Evolutionary conservation across 805 yeast species (phyloP).

Genomic region (Wickerhamiella occidentalis): DNA sequence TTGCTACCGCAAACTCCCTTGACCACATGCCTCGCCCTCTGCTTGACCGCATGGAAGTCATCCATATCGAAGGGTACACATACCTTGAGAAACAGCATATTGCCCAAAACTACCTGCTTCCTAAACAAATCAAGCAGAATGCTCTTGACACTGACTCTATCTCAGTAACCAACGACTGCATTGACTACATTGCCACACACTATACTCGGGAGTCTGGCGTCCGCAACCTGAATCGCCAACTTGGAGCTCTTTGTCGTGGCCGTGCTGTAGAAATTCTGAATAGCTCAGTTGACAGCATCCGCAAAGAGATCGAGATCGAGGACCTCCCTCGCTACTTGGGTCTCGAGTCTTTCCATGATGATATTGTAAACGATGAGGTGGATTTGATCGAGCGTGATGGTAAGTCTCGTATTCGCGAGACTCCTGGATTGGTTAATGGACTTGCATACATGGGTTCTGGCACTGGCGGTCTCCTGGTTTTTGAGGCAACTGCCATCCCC

Average conservation of each 20-base stretch:
- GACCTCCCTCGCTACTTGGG: conserved; percentile 65
- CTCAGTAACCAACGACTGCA: conserved; percentile 38
- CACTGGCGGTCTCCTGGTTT: conserved; percentile 65
- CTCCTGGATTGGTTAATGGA: conserved; percentile 73
- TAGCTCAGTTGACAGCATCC: neutral
- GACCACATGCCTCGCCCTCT: conserved; percentile 62
- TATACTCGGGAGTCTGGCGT: conserved; percentile 85
- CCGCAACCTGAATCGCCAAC: conserved; percentile 58
- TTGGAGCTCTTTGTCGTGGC: conserved; percentile 67
- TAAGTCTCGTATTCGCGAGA: conserved; percentile 30
- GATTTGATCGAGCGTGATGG: conserved; percentile 30
- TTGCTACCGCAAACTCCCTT: conserved; percentile 77
- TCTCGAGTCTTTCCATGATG: conserved; percentile 39
- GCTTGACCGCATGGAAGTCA: conserved; percentile 72
- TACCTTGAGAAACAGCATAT: conserved; percentile 64
- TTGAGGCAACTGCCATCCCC: conserved; percentile 65
- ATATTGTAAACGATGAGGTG: conserved; percentile 30
- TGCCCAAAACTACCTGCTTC: conserved; percentile 55
- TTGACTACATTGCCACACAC: conserved; percentile 48
- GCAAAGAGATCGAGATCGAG: conserved; percentile 22
- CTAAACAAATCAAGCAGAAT: conserved; percentile 59
- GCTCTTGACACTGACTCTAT: conserved; percentile 44
- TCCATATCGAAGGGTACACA: conserved; percentile 68
- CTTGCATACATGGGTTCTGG: conserved; percentile 80
- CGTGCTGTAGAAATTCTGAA: conserved; percentile 48